Percentiles rank a stretch among this genome's conserved stretches.
These are phyloP conservation scores for Ampelomyces quisqualis DNA, from an alignment of 2,329 filamentous ascomycete species.

Conservation along the genomic window DNA sequence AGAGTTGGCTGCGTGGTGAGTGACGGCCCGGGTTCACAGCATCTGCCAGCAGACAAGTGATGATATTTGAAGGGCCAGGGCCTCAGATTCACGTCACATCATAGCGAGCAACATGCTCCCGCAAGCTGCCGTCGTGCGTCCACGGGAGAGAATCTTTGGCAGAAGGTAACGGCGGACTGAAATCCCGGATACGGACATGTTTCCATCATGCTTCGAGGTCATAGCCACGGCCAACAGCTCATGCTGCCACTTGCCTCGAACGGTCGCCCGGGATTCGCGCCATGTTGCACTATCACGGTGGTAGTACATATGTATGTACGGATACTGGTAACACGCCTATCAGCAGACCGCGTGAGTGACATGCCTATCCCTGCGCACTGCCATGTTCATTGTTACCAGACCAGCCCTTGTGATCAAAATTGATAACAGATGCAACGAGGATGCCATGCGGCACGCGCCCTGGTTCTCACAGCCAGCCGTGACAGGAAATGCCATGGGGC, in stretches of 20 bases:
- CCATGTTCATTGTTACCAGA: constrained; percentile 27
- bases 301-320: too few species aligned
- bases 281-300: too few species aligned
- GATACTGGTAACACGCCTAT: constrained; percentile 38
- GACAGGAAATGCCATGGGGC: constrained; percentile 4
- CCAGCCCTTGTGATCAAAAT: constrained; percentile 19
- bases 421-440: constrained; percentile 1
- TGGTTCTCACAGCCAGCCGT: constrained; percentile 7
- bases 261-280: too few species aligned
- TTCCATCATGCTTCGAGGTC: too few species aligned
- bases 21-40: constrained; percentile 4
- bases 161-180: constrained; percentile 22
- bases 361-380: constrained; percentile 2
- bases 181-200: constrained; percentile 20
- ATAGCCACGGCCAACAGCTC: too few species aligned
- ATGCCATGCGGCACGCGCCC: constrained; percentile 5
- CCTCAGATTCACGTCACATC: constrained; percentile 30
- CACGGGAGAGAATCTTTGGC: constrained; percentile 28
- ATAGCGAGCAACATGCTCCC: constrained; percentile 9
- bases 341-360: constrained; percentile 13
- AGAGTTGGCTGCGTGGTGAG: constrained; percentile 8
- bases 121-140: constrained; percentile 16
- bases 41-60: constrained; percentile 5
- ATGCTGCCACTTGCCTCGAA: too few species aligned
- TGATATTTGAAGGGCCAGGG: constrained; percentile 20